Evolutionary conservation across 1,284 basidiomycete genomes (phyloP).

Genomic region (Cystobasidium pallidum): DNA sequence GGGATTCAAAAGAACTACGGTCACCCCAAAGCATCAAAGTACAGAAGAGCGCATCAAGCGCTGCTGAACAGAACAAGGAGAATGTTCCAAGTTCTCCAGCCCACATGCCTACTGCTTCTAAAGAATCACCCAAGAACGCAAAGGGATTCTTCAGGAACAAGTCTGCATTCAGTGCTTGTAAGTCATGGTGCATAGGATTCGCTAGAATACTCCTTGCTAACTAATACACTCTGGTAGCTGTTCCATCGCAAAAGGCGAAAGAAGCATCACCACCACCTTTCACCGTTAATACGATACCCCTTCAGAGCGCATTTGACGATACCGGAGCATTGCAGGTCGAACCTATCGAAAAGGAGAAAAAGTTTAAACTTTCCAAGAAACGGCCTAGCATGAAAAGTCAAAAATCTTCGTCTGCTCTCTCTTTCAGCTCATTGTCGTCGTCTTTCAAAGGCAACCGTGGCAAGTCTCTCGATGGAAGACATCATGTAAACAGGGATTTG

Average conservation of each 20-base stretch:
- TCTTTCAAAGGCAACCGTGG: constrained; percentile 30
- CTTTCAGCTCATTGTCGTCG: constrained; percentile 31
- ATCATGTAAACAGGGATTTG: not conserved
- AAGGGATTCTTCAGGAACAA: constrained; percentile 1
- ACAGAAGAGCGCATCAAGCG: not conserved
- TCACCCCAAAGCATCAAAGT: constrained; percentile 35
- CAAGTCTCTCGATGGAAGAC: constrained; percentile 19
- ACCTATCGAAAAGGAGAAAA: constrained; percentile 19
- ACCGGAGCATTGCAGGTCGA: not conserved
- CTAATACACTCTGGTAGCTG: not conserved
- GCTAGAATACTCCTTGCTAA: not conserved
- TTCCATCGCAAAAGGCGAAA: not conserved
- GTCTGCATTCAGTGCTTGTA: not conserved
- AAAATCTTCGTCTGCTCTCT: constrained; percentile 34
- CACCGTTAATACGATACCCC: constrained; percentile 12
- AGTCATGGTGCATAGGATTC: not conserved
- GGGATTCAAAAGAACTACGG: constrained; percentile 40
- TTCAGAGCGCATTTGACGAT: constrained; percentile 17
- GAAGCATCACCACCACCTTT: constrained; percentile 22
- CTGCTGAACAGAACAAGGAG: constrained; percentile 11
- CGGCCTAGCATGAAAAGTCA: constrained; percentile 36
- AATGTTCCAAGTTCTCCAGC: not conserved
- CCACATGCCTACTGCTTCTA: not conserved
- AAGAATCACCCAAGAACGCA: not conserved
- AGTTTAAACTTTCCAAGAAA: constrained; percentile 24